phyloP scores from a whole-genome alignment of 352 stramenopile species.

The Phytophthora pistaciae region DNA sequence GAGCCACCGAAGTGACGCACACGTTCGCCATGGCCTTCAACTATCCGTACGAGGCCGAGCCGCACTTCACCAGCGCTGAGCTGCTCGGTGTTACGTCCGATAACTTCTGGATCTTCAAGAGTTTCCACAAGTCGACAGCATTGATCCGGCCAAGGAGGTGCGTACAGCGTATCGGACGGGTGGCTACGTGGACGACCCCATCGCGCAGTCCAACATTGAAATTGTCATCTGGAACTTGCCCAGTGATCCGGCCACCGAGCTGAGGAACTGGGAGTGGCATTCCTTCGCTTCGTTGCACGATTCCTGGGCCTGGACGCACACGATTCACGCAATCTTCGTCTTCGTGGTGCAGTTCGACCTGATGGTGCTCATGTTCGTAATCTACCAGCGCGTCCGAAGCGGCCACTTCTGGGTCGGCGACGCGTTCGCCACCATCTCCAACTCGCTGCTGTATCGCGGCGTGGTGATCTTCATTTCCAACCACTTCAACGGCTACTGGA shows the following conservation, averaged over 20 bases:
- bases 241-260: constrained; percentile 19
- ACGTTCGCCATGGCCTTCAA: constrained; percentile 31
- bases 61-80: constrained; percentile 16
- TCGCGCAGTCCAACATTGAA: constrained; percentile 52
- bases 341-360: constrained; percentile 43
- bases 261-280: constrained; percentile 39
- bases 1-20: constrained; percentile 17
- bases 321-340: constrained; percentile 45
- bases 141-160: constrained; percentile 27
- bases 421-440: constrained; percentile 52
- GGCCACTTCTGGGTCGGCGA: constrained; percentile 54
- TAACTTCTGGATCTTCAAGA: constrained; percentile 29
- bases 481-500: constrained; percentile 53
- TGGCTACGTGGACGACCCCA: constrained; percentile 40
- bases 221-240: constrained; percentile 32
- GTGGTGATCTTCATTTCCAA: constrained; percentile 40
- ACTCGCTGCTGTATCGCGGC: constrained; percentile 33
- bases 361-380: constrained; percentile 40
- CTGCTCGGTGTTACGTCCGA: constrained; percentile 18
- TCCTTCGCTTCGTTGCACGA: constrained; percentile 33
- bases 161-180: constrained; percentile 36
- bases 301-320: constrained; percentile 58
- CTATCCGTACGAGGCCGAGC: constrained; percentile 34
- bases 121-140: constrained; percentile 4
- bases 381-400: constrained; percentile 32